Evolutionary conservation across 2,329 filamentous ascomycete genomes (phyloP).

Genomic region (Stachybotrys chlorohalonatus): DNA sequence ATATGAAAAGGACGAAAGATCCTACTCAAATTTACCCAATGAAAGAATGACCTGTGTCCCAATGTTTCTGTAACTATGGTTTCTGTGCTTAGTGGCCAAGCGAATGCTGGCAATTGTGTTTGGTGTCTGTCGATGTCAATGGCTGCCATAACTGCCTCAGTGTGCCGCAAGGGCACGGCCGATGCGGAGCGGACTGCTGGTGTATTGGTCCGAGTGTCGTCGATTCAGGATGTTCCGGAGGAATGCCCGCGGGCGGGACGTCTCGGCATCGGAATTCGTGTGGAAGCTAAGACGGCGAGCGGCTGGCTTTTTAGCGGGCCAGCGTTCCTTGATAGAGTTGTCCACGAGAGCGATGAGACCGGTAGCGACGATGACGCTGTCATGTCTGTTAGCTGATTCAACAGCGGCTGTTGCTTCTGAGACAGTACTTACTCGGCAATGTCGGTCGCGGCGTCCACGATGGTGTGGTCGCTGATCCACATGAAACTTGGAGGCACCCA

Average conservation of each 20-base stretch:
- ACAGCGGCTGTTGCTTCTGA: constrained; percentile 1
- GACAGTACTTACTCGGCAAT: constrained; percentile 66
- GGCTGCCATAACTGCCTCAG: constrained; percentile 10
- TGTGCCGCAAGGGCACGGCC: constrained; percentile 26
- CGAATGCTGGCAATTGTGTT: neutral
- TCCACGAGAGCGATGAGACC: constrained; percentile 83
- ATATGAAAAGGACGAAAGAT: neutral
- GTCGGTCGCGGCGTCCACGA: constrained; percentile 64
- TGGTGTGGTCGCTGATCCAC: constrained; percentile 71
- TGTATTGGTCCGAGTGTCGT: constrained; percentile 27
- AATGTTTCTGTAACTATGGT: neutral
- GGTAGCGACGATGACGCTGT: constrained; percentile 79
- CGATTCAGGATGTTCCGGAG: constrained; percentile 32
- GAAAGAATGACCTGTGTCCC: neutral
- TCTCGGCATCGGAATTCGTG: constrained; percentile 12
- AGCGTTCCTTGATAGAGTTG: constrained; percentile 77
- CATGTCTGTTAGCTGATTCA: constrained; percentile 11
- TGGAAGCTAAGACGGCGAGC: constrained; percentile 15
- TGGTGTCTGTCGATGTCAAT: constrained; percentile 1
- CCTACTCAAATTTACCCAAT: too few species aligned
- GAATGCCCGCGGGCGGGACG: constrained; percentile 18
- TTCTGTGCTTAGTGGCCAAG: neutral
- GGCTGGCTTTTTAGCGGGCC: constrained; percentile 42
- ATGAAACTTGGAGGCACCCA: constrained; percentile 89
- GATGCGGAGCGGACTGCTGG: constrained; percentile 26